phyloP scores from a whole-genome alignment of 2,329 filamentous ascomycete genomes.

The Colletotrichum salicis region DNA sequence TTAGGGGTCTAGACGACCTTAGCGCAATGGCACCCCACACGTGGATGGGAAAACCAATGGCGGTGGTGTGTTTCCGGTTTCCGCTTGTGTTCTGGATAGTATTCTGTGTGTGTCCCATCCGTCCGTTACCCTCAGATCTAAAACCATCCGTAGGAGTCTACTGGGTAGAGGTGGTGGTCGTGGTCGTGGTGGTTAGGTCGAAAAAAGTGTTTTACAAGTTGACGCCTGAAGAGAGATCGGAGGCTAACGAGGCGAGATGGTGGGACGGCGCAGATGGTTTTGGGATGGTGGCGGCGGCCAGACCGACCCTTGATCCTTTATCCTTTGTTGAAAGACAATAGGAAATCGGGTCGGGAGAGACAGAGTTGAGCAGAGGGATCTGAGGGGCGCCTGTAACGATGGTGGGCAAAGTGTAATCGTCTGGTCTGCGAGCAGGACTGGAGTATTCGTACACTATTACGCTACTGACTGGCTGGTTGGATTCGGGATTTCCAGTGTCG shows the following conservation, averaged over 20 bases:
- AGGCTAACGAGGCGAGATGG: slow-evolving; percentile 17
- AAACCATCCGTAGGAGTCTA: background rate
- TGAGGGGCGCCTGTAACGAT: background rate
- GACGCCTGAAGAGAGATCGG: slow-evolving; percentile 14
- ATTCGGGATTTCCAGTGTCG: background rate
- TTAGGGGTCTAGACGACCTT: slow-evolving; percentile 23
- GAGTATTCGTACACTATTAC: too few relatives aligned
- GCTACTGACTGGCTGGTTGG: background rate
- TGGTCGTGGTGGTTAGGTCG: background rate
- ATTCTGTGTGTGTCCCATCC: background rate
- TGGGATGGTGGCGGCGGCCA: background rate
- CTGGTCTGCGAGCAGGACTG: background rate
- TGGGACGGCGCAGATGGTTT: background rate
- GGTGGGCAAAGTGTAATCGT: slow-evolving; percentile 6
- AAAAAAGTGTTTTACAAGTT: background rate
- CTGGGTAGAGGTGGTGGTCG: background rate
- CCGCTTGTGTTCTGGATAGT: background rate
- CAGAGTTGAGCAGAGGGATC: background rate
- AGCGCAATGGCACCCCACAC: slow-evolving; percentile 4
- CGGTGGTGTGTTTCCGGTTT: background rate
- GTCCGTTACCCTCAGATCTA: too few relatives aligned
- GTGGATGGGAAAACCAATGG: slow-evolving; percentile 13
- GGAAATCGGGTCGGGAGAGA: background rate
- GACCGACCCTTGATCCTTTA: background rate
- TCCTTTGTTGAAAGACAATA: background rate